Evolutionary conservation across 2,329 filamentous ascomycete species (phyloP), one percentile per base, ranked within the genome.

Genomic region (Truncatella angustata): DNA sequence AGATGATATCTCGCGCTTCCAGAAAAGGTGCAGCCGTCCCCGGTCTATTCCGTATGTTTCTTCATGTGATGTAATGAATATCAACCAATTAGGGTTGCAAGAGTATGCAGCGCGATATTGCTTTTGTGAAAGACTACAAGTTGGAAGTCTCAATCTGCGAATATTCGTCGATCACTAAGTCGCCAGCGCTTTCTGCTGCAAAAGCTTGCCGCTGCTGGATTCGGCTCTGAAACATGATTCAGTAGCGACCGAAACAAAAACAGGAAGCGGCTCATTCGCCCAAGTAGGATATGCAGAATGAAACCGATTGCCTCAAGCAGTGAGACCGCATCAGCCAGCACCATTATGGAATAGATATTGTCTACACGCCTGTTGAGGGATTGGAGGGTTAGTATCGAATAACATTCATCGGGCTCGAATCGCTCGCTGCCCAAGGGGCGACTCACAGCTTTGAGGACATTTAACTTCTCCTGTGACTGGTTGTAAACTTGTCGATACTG

Each of bases 401-500:
- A 26, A n/a, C 4, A 14, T 48, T 16, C 34, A 16, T n/a, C n/a
- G n/a, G n/a, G n/a, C n/a, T n/a, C n/a, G n/a, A n/a, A 21, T 20
- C 32, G 21, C 40, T 42, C 45, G 49, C 35, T 48, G 48, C 20
- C 35, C 21, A 28, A 35, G 23, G 12, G 10, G 24, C 11, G 53
- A 77, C 83, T 69, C 73, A 87, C 84, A 54, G 74, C 69, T 68
- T 82, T 84, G 59, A 87, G 73, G 32, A 85, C 76, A 68, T 85
- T 80, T 52, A 96, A 81, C 65, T 90, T 86, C 66, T 88, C 84
- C 61, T 86, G 82, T 1, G 91, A 92, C 64, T 92, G 88, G 60
- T 87, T 77, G 71, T 93, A 99, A 12, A 97, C 90, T 49, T 86
- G 84, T 47, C 87, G 85, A 69, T 97, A 99, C 74, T 94, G 90